These are phyloP conservation scores for Hibiscus trionum DNA, from an alignment of 345 rosid genomes.

Conservation along the genomic window DNA sequence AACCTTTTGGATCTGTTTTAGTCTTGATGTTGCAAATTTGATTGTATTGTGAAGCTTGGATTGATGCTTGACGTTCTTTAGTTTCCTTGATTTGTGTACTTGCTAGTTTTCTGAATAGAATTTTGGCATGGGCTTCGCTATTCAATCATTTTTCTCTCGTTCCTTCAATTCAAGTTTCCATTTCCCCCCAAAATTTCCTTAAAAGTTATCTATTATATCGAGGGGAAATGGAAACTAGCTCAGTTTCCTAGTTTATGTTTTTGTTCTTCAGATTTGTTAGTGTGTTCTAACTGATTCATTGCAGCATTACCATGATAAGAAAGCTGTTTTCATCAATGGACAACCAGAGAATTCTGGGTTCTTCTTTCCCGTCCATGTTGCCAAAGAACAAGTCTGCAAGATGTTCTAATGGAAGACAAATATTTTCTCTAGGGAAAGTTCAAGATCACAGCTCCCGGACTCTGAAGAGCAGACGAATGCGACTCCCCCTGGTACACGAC, in stretches of 20 bases:
- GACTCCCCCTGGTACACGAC: slow-evolving; percentile 93
- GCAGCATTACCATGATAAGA: slow-evolving; percentile 45
- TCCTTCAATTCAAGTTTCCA: background rate
- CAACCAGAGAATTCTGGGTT: background rate
- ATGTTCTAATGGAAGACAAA: slow-evolving; percentile 49
- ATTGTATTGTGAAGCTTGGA: background rate
- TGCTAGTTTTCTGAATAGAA: background rate
- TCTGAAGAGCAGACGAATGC: slow-evolving; percentile 74
- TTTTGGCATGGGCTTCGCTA: background rate
- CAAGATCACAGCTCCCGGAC: slow-evolving; percentile 53
- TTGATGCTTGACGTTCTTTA: background rate
- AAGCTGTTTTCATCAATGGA: background rate
- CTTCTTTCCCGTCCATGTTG: slow-evolving; percentile 29
- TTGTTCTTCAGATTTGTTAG: slow-evolving; percentile 14
- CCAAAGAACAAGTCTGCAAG: slow-evolving; percentile 34
- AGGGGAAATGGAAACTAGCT: slow-evolving; percentile 45
- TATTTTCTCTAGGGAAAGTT: slow-evolving; percentile 48
- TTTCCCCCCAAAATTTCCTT: background rate
- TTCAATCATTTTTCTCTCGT: background rate
- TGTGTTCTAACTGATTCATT: slow-evolving; percentile 38
- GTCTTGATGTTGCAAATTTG: background rate
- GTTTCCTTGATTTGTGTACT: background rate
- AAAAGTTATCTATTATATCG: background rate
- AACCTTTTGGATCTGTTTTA: background rate
- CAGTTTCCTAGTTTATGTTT: slow-evolving; percentile 37